These are phyloP conservation scores for Neonectria coccinea DNA, from an alignment of 2,329 filamentous ascomycete species.

Conservation along the genomic window DNA sequence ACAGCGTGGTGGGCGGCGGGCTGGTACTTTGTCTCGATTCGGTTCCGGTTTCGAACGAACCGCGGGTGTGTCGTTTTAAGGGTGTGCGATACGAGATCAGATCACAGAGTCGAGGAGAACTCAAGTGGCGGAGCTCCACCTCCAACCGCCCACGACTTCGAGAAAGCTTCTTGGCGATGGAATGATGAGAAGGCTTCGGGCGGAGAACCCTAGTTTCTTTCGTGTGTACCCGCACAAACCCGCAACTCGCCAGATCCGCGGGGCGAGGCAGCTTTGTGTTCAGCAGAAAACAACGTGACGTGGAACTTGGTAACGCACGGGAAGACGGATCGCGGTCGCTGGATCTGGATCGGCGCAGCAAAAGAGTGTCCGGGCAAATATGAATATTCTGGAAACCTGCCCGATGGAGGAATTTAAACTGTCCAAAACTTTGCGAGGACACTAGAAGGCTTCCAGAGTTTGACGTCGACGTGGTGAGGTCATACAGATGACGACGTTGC, in stretches of 20 bases:
- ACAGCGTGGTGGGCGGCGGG: constrained; percentile 16
- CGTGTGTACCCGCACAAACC: neutral
- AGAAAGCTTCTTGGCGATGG: neutral
- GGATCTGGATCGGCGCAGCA: constrained; percentile 26
- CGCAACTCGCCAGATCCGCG: constrained; percentile 8
- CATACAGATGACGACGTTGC: neutral
- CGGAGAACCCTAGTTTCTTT: constrained; percentile 1
- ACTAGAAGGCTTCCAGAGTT: neutral
- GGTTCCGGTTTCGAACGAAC: constrained; percentile 27
- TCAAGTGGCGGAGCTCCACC: constrained; percentile 3
- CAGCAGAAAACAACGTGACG: constrained; percentile 12
- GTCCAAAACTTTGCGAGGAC: neutral
- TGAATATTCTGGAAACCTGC: constrained; percentile 23
- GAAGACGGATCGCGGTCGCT: constrained; percentile 10
- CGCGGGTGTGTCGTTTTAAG: constrained; percentile 6
- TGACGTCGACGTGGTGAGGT: neutral
- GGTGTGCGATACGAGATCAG: neutral
- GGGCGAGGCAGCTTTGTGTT: constrained; percentile 17
- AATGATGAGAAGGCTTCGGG: constrained; percentile 7
- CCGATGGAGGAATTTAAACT: neutral
- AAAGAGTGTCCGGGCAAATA: neutral
- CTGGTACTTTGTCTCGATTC: constrained; percentile 8
- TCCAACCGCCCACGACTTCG: neutral
- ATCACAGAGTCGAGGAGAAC: no score
- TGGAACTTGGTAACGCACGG: constrained; percentile 5